Percentiles rank a stretch among this genome's conserved stretches.
Evolutionary conservation across 768 basidiomycete species (phyloP).

Genomic region (Tylopilus vinaceipallidus): DNA sequence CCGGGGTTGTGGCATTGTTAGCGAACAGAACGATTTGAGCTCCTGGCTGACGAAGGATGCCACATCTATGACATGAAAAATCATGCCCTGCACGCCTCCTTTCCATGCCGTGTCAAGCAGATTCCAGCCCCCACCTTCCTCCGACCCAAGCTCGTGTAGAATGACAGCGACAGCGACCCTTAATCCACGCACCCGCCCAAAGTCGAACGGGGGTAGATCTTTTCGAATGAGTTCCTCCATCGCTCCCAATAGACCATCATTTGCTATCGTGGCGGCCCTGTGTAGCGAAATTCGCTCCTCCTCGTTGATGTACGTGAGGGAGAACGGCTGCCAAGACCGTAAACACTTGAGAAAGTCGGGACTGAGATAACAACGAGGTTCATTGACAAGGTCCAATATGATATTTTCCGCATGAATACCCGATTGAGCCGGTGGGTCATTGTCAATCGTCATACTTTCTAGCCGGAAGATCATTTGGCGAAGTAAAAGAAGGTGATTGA

Average conservation of each 20-base stretch:
- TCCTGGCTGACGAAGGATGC: constrained; percentile 50
- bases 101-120: constrained; percentile 60
- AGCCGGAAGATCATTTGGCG: constrained; percentile 72
- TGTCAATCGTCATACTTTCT: constrained; percentile 67
- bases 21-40: constrained; percentile 50
- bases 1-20: constrained; percentile 35
- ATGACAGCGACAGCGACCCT: constrained; percentile 64
- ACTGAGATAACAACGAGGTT: constrained; percentile 59
- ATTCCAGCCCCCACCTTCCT: constrained; percentile 54
- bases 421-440: constrained; percentile 58
- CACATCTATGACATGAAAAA: constrained; percentile 54
- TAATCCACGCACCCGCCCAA: constrained; percentile 53
- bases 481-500: constrained; percentile 69
- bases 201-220: constrained; percentile 36
- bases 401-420: constrained; percentile 70
- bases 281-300: constrained; percentile 57
- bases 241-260: constrained; percentile 63
- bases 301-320: constrained; percentile 60
- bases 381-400: constrained; percentile 55
- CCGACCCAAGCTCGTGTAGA: constrained; percentile 45
- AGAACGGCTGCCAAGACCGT: constrained; percentile 58
- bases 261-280: constrained; percentile 62
- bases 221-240: constrained; percentile 52
- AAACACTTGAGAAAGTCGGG: constrained; percentile 59
- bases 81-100: constrained; percentile 54